These are phyloP conservation scores for Corinectria fuckeliana DNA, from an alignment of 2,329 filamentous ascomycete genomes.

Conservation along the genomic window DNA sequence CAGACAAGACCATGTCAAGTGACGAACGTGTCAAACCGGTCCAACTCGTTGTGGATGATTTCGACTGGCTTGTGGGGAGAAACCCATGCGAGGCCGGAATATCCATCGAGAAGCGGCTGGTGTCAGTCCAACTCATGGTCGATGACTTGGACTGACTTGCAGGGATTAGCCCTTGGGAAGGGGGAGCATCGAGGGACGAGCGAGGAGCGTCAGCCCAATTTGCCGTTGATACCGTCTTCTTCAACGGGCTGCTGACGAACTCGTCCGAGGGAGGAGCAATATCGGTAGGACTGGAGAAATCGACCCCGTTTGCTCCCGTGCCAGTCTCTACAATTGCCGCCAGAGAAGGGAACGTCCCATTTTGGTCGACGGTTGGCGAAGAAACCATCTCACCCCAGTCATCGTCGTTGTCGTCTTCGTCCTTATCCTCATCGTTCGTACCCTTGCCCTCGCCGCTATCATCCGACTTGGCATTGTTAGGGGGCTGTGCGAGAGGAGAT, in stretches of 20 bases:
- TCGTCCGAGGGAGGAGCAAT: slow-evolving; percentile 18
- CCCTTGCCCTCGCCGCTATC: neutral
- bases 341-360: slow-evolving; percentile 28
- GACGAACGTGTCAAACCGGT: slow-evolving; percentile 17
- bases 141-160: slow-evolving; percentile 27
- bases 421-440: neutral
- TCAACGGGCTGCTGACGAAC: neutral
- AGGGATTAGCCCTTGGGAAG: slow-evolving; percentile 8
- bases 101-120: slow-evolving; percentile 2
- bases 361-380: slow-evolving; percentile 35
- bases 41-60: slow-evolving; percentile 28
- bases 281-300: slow-evolving; percentile 16
- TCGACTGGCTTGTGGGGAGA: slow-evolving; percentile 12
- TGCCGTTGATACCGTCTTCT: neutral
- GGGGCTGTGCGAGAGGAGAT: slow-evolving; percentile 33
- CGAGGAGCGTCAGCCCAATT: slow-evolving; percentile 7
- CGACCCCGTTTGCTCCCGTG: neutral
- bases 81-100: slow-evolving; percentile 15
- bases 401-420: slow-evolving; percentile 53
- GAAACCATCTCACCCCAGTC: slow-evolving; percentile 68
- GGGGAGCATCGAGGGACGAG: slow-evolving; percentile 18
- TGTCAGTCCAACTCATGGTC: slow-evolving; percentile 21
- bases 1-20: slow-evolving; percentile 16
- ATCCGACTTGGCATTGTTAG: slow-evolving; percentile 24
- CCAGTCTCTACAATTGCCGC: slow-evolving; percentile 18